Evolutionary conservation across 805 yeast genomes (phyloP).

Genomic region (Metschnikowia lochheadii): DNA sequence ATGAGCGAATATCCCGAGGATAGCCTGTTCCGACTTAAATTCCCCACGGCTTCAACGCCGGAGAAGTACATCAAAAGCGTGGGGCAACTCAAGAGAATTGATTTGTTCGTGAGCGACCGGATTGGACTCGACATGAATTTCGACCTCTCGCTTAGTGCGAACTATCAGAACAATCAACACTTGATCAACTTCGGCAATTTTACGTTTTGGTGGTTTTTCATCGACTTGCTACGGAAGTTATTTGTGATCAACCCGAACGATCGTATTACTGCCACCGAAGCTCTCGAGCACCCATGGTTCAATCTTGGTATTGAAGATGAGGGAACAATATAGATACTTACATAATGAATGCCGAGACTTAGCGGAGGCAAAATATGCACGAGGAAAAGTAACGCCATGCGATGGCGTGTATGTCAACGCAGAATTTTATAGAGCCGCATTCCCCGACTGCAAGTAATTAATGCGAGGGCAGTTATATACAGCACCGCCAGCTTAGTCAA

Average conservation of each 20-base stretch:
- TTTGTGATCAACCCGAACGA: conserved; percentile 38
- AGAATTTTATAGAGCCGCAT: neutral
- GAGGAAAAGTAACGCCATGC: neutral
- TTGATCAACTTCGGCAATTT: conserved; percentile 56
- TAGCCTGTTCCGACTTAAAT: conserved; percentile 28
- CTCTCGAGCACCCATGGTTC: conserved; percentile 47
- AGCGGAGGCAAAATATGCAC: neutral
- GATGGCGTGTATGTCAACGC: neutral
- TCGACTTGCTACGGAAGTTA: conserved; percentile 36
- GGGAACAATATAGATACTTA: conserved; percentile 27
- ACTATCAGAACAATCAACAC: conserved; percentile 35
- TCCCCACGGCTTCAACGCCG: conserved; percentile 39
- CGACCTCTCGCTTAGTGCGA: conserved; percentile 35
- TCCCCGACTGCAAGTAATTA: neutral
- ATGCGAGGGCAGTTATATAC: neutral
- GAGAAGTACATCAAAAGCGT: conserved; percentile 38
- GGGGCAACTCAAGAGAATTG: conserved; percentile 39
- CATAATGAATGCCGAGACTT: neutral
- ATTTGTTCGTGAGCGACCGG: conserved; percentile 39
- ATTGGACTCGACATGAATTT: conserved; percentile 38
- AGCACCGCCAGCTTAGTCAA: neutral
- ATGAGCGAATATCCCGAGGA: conserved; percentile 15
- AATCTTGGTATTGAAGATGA: conserved; percentile 45
- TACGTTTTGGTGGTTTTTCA: conserved; percentile 79
- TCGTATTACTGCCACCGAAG: conserved; percentile 38